A percentile compares a stretch with the other conserved stretches of the same genome.
Evolutionary conservation across 495 filamentous ascomycete species (phyloP).

Genomic region (Penicillium verhagenii): DNA sequence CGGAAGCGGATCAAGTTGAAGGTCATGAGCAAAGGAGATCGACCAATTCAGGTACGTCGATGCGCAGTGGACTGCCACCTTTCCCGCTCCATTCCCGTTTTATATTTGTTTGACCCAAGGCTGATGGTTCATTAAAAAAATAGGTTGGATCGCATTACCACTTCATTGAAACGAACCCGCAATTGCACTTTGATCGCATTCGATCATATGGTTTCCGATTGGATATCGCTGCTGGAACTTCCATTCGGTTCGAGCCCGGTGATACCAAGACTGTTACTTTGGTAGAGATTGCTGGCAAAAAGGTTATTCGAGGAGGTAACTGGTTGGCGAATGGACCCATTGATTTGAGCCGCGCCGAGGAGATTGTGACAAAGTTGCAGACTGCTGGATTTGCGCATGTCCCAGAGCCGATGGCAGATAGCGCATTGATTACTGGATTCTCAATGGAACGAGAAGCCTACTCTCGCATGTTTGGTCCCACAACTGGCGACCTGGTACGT

Average conservation of each 20-base stretch:
- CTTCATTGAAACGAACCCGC: constrained; percentile 90
- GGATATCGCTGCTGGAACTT: constrained; percentile 89
- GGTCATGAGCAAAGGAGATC: constrained; percentile 84
- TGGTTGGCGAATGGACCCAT: constrained; percentile 70
- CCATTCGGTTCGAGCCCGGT: constrained; percentile 92
- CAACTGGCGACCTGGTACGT: constrained; percentile 77
- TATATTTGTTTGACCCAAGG: not conserved
- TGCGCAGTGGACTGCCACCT: not conserved
- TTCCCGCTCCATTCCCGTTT: too few species aligned
- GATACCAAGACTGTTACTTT: constrained; percentile 90
- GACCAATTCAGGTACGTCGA: constrained; percentile 74
- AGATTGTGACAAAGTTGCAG: constrained; percentile 65
- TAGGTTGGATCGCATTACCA: constrained; percentile 94
- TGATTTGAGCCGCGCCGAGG: constrained; percentile 57
- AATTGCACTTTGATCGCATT: constrained; percentile 86
- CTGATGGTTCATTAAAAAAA: not conserved
- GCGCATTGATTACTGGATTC: constrained; percentile 53
- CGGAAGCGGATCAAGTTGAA: constrained; percentile 69
- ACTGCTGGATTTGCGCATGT: constrained; percentile 74
- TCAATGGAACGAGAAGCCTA: constrained; percentile 79
- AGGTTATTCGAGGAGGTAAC: constrained; percentile 86
- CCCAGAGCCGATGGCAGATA: constrained; percentile 60
- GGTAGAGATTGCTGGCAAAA: constrained; percentile 83
- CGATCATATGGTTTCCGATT: constrained; percentile 82
- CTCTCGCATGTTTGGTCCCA: constrained; percentile 88